These are phyloP conservation scores for Orbilia javanica DNA, from an alignment of 2,329 filamentous ascomycete species.

Conservation along the genomic window DNA sequence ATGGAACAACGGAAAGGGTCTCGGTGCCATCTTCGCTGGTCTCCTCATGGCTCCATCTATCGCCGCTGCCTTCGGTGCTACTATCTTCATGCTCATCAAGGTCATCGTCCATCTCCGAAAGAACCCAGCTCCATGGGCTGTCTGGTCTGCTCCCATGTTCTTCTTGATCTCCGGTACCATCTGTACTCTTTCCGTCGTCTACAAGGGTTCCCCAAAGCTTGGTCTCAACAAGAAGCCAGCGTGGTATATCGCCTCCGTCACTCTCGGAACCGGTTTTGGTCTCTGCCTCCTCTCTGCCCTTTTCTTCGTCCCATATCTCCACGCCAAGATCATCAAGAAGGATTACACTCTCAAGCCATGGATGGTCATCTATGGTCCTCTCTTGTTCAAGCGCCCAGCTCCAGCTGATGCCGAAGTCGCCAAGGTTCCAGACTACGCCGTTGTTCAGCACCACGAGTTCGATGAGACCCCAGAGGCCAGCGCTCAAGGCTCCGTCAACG, in stretches of 20 bases:
- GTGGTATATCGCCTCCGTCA: constrained; percentile 73
- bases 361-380: constrained; percentile 70
- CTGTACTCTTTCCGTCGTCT: constrained; percentile 82
- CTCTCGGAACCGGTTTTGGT: constrained; percentile 70
- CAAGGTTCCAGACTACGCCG: constrained; percentile 80
- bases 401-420: constrained; percentile 67
- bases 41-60: constrained; percentile 77
- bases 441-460: constrained; percentile 76
- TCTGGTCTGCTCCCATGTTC: constrained; percentile 80
- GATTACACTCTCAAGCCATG: constrained; percentile 73
- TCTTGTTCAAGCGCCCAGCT: constrained; percentile 68
- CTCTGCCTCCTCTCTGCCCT: constrained; percentile 69
- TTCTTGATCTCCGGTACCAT: constrained; percentile 81
- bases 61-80: constrained; percentile 70
- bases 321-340: constrained; percentile 72
- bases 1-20: constrained; percentile 71
- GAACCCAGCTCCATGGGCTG: constrained; percentile 78
- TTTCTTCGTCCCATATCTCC: constrained; percentile 73
- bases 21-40: constrained; percentile 79
- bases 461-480: constrained; percentile 65
- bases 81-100: constrained; percentile 81
- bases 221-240: constrained; percentile 75
- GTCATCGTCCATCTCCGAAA: constrained; percentile 72
- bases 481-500: constrained; percentile 61
- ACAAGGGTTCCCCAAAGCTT: constrained; percentile 81